Evolutionary conservation across 768 basidiomycete species (phyloP).

Genomic region (Kwoniella botswanensis): DNA sequence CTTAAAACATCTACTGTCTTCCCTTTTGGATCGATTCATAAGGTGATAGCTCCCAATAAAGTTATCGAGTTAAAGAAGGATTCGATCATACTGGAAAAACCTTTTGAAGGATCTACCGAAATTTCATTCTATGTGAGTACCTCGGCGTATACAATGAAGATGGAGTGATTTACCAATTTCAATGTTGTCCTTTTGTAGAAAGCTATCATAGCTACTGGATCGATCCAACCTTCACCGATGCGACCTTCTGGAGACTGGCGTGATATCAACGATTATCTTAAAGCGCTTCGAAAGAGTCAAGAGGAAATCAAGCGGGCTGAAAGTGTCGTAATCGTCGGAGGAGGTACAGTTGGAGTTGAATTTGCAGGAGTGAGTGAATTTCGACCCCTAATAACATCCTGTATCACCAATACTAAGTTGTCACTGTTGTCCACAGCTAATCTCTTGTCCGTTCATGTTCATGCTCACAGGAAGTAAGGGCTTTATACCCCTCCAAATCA

Average conservation of each 20-base stretch:
- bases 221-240: conserved; percentile 52
- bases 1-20: conserved; percentile 45
- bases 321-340: conserved; percentile 70
- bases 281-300: conserved; percentile 60
- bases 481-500: conserved; percentile 31
- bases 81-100: conserved; percentile 46
- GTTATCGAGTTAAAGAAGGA: conserved; percentile 45
- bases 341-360: conserved; percentile 71
- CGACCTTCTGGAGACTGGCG: conserved; percentile 34
- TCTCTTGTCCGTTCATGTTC: no score
- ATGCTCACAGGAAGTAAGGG: conserved; percentile 37
- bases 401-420: no score
- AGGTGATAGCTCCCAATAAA: conserved; percentile 46
- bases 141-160: neutral
- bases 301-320: conserved; percentile 61
- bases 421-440: no score
- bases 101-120: conserved; percentile 49
- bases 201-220: conserved; percentile 52
- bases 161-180: neutral
- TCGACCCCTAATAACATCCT: neutral
- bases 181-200: neutral
- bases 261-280: conserved; percentile 14
- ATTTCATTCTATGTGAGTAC: conserved; percentile 51
- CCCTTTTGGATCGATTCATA: conserved; percentile 35
- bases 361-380: conserved; percentile 42